Evolutionary conservation across 768 basidiomycete species (phyloP), one percentile per base, ranked within the genome.

Genomic region (Tricholoma bakamatsutake): DNA sequence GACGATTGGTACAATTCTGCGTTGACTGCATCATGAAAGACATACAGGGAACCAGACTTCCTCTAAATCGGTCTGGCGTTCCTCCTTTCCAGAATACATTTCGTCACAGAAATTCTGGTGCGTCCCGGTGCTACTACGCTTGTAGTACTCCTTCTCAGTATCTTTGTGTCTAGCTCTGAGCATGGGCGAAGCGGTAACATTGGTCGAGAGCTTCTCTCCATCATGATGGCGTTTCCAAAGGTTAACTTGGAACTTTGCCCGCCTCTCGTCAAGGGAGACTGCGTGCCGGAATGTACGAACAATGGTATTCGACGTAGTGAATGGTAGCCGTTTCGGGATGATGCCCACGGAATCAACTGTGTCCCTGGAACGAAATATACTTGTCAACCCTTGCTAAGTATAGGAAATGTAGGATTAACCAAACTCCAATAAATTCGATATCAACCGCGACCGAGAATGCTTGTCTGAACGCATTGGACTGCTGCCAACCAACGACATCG

Each of bases 31-130:
- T 13, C 8, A 11, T 28, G 5, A 34, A 51, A 24, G 9, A 70
- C 73, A 9, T 62, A 73, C 83, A 0, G 82, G 70, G 63, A 87
- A 87, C 84, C 85, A 87, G 1, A 88, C 85, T 62, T 88, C 84
- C 53, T 80, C 73, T n/a, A 85, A 69, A 59, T 80, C 69, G 0
- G 75, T 77, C 3, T 18, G 47, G 34, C 50, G 39, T 17, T 52
- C 54, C 7, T 57, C 48, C 43, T 64, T 57, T 48, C 60, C 59
- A 5, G 73, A 67, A 49, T 71, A 72, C 43, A 66, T 64, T n/a
- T 60, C 57, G 57, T 77, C 76, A 31, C 69, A 18, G 4, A 61
- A 8, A 61, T 60, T 17, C 64, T 67, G 40, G 71, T 56, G 8
- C 54, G 60, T 37, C 61, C 21, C 18, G 1, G 18, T 18, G 40